Evolutionary conservation across 2,329 filamentous ascomycete genomes (phyloP), one percentile per base, ranked within the genome.

Genomic region (Xylariaceae sp.): DNA sequence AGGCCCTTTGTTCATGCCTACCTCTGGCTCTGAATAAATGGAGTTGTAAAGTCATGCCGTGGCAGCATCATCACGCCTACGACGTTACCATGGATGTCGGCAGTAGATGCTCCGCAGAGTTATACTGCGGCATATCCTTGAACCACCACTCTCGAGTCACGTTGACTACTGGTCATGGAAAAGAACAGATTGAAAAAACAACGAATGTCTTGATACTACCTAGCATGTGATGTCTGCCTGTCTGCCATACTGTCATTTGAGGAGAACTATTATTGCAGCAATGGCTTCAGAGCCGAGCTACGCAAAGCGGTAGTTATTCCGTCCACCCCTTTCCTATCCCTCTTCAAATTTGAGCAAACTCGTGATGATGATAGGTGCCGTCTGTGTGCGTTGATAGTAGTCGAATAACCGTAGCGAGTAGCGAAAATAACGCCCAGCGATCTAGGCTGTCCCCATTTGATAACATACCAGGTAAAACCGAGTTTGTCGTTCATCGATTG

Each of bases 191-290:
- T n/a, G 5, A 13, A 59, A 63, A 60, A 59, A 63, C 65, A 67
- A 54, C 58, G 6, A 51, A 53, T 55, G 64, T 62, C 65, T 63
- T 67, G 57, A 66, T 67, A 68, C 66, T 71, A 69, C 64, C 65
- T 70, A 68, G 60, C 63, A 64, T 70, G 62, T 71, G 67, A 66
- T 66, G 37, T 42, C 42, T 45, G 62, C 60, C 55, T 66, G 61
- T 55, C 58, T 66, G 52, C 54, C 47, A 51, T 62, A 23, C 58
- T 62, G 61, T 60, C 65, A 64, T 64, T 60, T 58, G 60, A 57
- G 44, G 51, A 53, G 48, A 42, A 42, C 23, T 17, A 23, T 23
- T 23, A 23, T 23, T 13, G 42, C 51, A 30, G 52, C 54, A 34
- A 39, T 54, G 53, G 47, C 47, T 53, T 49, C 37, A 17, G 18